phyloP scores from a whole-genome alignment of 495 filamentous ascomycete genomes.

The Xylaria telfairii region DNA sequence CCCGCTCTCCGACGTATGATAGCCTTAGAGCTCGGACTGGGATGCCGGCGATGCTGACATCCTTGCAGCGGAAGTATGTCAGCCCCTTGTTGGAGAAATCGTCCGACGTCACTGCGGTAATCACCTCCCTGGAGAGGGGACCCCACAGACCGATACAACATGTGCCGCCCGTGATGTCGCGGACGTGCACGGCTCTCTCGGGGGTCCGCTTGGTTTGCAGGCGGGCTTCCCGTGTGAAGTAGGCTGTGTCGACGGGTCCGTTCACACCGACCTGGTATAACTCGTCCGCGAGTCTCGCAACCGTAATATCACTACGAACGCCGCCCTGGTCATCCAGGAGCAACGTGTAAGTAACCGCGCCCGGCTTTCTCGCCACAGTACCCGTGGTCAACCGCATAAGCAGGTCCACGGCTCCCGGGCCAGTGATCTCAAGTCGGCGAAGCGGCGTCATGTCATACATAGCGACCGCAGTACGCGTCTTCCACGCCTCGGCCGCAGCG shows the following conservation, averaged over 20 bases:
- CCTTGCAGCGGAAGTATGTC: slow-evolving; percentile 48
- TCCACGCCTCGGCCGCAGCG: slow-evolving; percentile 57
- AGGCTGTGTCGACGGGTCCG: slow-evolving; percentile 50
- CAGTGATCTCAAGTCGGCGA: slow-evolving; percentile 54
- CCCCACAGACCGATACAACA: slow-evolving; percentile 61
- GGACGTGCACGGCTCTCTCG: slow-evolving; percentile 46
- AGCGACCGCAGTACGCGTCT: slow-evolving; percentile 57
- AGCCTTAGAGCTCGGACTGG: slow-evolving; percentile 49
- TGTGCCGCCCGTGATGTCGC: slow-evolving; percentile 57
- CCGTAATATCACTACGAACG: slow-evolving; percentile 34
- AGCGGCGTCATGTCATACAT: slow-evolving; percentile 63
- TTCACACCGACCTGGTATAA: slow-evolving; percentile 57
- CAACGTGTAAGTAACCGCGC: slow-evolving; percentile 52
- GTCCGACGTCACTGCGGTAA: slow-evolving; percentile 43
- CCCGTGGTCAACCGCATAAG: slow-evolving; percentile 54
- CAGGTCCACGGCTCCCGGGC: slow-evolving; percentile 51
- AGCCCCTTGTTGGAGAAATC: slow-evolving; percentile 51
- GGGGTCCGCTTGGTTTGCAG: slow-evolving; percentile 36
- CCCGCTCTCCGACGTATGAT: slow-evolving; percentile 57
- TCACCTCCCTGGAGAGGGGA: slow-evolving; percentile 46
- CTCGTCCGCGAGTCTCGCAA: slow-evolving; percentile 45
- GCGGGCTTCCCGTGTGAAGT: slow-evolving; percentile 50
- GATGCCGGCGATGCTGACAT: slow-evolving; percentile 38
- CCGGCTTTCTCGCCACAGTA: slow-evolving; percentile 45
- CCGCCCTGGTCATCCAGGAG: slow-evolving; percentile 50